A percentile compares a stretch with the other conserved stretches of the same genome.
These are phyloP conservation scores for Penicillium sp. DNA, from an alignment of 2,329 filamentous ascomycete genomes.

Conservation along the genomic window DNA sequence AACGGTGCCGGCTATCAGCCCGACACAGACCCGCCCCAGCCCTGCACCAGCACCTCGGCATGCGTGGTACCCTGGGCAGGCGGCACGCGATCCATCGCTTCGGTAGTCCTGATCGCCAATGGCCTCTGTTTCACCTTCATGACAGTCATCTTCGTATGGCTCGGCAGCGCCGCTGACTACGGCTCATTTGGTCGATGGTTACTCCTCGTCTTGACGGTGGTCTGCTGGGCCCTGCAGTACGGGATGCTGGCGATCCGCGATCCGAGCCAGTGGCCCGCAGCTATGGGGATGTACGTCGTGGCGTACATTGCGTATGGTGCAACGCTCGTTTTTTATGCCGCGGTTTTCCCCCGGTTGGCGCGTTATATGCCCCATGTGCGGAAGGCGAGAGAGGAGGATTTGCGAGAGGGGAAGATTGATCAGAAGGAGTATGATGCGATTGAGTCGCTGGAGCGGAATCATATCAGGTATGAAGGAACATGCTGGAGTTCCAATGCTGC, in stretches of 20 bases:
- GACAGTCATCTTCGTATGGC: conserved; percentile 46
- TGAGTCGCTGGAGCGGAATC: conserved; percentile 45
- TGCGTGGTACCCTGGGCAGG: conserved; percentile 45
- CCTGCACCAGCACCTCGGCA: conserved; percentile 35
- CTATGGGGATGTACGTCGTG: conserved; percentile 45
- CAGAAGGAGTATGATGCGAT: conserved; percentile 44
- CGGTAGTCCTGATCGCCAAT: conserved; percentile 45
- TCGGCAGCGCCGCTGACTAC: conserved; percentile 47
- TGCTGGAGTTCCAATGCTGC: no score
- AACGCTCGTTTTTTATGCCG: conserved; percentile 47
- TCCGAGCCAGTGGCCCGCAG: conserved; percentile 43
- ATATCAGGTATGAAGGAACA: conserved; percentile 35
- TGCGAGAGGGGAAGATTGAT: conserved; percentile 40
- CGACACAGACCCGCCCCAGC: conserved; percentile 32
- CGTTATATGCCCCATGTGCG: conserved; percentile 45
- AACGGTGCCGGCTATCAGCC: conserved; percentile 43
- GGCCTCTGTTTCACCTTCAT: conserved; percentile 47
- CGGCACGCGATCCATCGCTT: conserved; percentile 40
- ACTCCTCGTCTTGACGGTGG: conserved; percentile 41
- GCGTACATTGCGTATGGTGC: conserved; percentile 45
- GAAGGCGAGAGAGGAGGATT: conserved; percentile 44
- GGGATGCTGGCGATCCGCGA: conserved; percentile 42
- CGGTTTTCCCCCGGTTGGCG: conserved; percentile 43
- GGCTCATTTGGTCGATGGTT: conserved; percentile 46
- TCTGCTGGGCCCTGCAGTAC: conserved; percentile 47